Evolutionary conservation across 495 filamentous ascomycete species (phyloP).

Genomic region (Margaritispora aquatica): DNA sequence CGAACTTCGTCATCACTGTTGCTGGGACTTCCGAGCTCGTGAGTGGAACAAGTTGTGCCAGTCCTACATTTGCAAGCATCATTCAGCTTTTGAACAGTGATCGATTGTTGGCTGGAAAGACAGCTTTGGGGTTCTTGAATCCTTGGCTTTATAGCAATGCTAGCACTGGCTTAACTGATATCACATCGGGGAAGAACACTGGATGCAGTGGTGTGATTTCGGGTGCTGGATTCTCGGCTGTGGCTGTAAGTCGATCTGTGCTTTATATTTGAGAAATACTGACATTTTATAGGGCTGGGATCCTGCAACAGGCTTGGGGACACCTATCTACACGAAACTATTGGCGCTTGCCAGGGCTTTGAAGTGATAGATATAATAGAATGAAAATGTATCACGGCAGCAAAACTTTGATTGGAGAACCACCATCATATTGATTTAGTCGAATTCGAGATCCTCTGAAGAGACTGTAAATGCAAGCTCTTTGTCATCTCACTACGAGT

Average conservation of each 20-base stretch:
- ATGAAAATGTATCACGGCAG: no score
- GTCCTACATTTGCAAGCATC: constrained; percentile 47
- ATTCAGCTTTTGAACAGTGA: constrained; percentile 53
- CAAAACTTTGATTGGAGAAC: no score
- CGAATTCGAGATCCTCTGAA: no score
- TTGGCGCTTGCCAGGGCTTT: constrained; percentile 4
- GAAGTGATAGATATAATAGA: neutral
- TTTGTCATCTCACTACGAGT: no score
- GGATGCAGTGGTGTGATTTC: constrained; percentile 41
- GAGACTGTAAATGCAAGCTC: no score
- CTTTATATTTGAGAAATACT: neutral
- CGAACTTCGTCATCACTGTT: constrained; percentile 12
- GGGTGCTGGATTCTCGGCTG: constrained; percentile 21
- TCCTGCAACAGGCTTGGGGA: constrained; percentile 20
- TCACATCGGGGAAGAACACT: constrained; percentile 44
- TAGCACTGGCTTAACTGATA: constrained; percentile 47
- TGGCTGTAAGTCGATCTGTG: constrained; percentile 12
- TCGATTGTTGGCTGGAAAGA: constrained; percentile 40
- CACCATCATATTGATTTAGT: no score
- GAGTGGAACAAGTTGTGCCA: constrained; percentile 26
- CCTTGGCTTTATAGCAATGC: constrained; percentile 53
- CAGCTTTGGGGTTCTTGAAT: constrained; percentile 56
- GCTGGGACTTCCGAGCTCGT: constrained; percentile 1
- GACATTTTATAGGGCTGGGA: constrained; percentile 18
- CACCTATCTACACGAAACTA: constrained; percentile 12